Percentiles rank a stretch among this genome's conserved stretches.
phyloP scores from a whole-genome alignment of 768 basidiomycete genomes.

The Nidula microcarpa region DNA sequence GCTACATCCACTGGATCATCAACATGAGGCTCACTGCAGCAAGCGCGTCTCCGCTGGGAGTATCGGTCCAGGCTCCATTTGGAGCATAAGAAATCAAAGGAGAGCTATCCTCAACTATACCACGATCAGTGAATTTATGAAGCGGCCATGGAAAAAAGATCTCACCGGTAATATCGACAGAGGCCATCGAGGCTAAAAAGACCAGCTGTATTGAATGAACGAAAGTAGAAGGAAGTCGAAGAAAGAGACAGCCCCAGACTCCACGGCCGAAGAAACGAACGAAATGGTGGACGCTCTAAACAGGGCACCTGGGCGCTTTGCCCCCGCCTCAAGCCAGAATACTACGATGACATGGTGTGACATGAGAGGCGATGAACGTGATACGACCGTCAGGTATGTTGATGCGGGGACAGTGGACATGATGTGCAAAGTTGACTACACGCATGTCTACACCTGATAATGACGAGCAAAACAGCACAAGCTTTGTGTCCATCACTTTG shows the following conservation, averaged over 20 bases:
- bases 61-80: slow-evolving; percentile 45
- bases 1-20: no score
- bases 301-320: no score
- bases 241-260: slow-evolving; percentile 2
- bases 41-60: slow-evolving; percentile 33
- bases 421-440: no score
- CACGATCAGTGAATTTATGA: background rate
- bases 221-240: slow-evolving; percentile 12
- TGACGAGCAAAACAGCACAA: no score
- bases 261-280: slow-evolving; percentile 7
- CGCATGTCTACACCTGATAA: no score
- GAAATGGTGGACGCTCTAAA: slow-evolving; percentile 5
- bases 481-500: no score
- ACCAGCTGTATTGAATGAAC: slow-evolving; percentile 10
- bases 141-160: background rate
- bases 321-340: no score
- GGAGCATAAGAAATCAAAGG: slow-evolving; percentile 51
- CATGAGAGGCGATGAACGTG: no score
- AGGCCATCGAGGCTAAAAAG: slow-evolving; percentile 43
- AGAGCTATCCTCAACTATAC: slow-evolving; percentile 54
- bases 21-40: slow-evolving; percentile 24
- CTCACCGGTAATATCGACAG: slow-evolving; percentile 39
- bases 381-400: no score
- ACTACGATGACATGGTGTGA: no score
- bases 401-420: no score